phyloP scores from a whole-genome alignment of 2,329 filamentous ascomycete genomes.

The Apiospora saccharicola region DNA sequence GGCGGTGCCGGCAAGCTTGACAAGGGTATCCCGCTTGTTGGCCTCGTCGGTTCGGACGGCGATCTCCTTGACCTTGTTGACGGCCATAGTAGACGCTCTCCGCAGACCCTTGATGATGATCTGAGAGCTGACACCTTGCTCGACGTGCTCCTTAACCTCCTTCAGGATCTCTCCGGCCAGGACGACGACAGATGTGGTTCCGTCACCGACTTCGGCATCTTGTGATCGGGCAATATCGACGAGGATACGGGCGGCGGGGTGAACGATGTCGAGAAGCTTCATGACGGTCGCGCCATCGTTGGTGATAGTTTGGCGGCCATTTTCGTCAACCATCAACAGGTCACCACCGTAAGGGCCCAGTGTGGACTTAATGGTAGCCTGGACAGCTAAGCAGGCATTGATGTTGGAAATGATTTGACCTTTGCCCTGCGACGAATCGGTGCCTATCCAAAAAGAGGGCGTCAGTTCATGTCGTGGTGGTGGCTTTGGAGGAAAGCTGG shows the following conservation, averaged over 20 bases:
- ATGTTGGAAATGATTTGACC: conserved; percentile 98
- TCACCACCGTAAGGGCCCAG: conserved; percentile 97
- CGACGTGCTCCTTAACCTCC: conserved; percentile 94
- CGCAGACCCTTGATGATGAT: conserved; percentile 96
- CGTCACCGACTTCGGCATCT: conserved; percentile 98
- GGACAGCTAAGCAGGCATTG: conserved; percentile 95
- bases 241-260: conserved; percentile 95
- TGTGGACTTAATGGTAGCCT: conserved; percentile 94
- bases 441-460: conserved; percentile 65
- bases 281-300: conserved; percentile 99
- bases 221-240: conserved; percentile 98
- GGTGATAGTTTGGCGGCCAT: conserved; percentile 96
- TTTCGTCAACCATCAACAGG: conserved; percentile 92
- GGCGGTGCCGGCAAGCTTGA: conserved; percentile 89
- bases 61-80: conserved; percentile 99
- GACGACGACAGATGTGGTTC: conserved; percentile 96
- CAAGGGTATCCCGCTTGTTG: conserved; percentile 85
- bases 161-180: conserved; percentile 97
- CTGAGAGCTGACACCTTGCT: conserved; percentile 96
- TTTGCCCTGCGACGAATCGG: conserved; percentile 96
- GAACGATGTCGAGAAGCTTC: conserved; percentile 99
- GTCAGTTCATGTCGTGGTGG: conserved; percentile 22
- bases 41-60: conserved; percentile 83
- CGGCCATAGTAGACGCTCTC: conserved; percentile 86
- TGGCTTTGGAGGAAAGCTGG: conserved; percentile 38